Base-by-base conservation (phyloP, 2,329 filamentous ascomycete species). In the Penicillium sp. region DNA sequence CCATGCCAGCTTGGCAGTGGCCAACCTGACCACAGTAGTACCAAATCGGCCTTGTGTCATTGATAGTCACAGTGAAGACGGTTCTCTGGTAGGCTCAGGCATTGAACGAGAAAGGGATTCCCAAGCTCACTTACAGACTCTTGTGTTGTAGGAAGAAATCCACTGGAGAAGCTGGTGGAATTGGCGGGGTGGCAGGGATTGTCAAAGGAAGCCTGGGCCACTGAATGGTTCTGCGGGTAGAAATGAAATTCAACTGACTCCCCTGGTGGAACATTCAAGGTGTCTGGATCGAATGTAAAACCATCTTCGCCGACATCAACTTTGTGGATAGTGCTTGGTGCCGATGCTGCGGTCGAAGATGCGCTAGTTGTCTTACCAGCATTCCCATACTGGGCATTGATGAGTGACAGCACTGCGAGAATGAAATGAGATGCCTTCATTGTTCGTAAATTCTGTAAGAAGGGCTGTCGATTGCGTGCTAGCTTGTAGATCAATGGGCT, bases 1-100 rank as follows among this genome's bases (percentile, higher is more conserved):
- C 81, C 87, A 92, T 92, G 57, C 88, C 88, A 45, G 70, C 75
- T 72, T 91, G 83, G 74, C 89, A 94, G 76, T 94, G 90, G 67
- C 80, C 83, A 43, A 71, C 85, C 72, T 91, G 87, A 29, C 84
- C 85, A 76, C 89, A 93, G 80, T 88, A 93, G 60, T 89, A 76
- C 89, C 90, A 94, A 60, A 92, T 79, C 29, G 90, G 89, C 51
- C 81, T 87, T 42, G 81, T 83, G 72, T 85, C 79, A 67, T 86
- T 87, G 71, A 94, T 77, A 70, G 80, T 81, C 66, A 93, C 77
- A 54, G 87, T 90, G 75, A 86, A 94, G 50, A 86, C 86, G 27
- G 88, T 29, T 9, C 39, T 83, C 56, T 63, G 29, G 29, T 31
- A 34, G 24, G 5, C 32, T 48, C 32, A 48, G 22, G 18, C 27